Base-by-base conservation (phyloP, 495 filamentous ascomycete genomes). In the Podospora didyma region DNA sequence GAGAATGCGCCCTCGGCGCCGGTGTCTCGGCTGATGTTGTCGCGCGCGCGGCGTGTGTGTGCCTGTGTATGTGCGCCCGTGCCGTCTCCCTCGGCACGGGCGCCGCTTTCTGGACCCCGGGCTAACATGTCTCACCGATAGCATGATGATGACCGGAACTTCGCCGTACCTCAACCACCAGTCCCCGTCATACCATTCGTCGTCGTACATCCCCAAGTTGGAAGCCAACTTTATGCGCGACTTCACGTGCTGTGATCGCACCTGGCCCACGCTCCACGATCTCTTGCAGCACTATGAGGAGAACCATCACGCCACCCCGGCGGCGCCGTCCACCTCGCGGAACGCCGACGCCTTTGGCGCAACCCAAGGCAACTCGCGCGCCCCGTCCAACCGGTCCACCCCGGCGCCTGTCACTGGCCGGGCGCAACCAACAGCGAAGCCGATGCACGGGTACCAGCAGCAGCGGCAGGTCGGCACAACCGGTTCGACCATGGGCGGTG, bases 211-310 rank as follows among this genome's bases (percentile, higher is more conserved):
- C 41, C 94, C 94, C 7, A 97, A 97, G 71, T 82, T 97, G 67
- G 94, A 98, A 75, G 95, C 95, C 51, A 90, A 89, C 68, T 97
- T 96, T 69, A 92, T 97, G 90, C 86, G 84, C 63, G 90, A 97
- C 74, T 97, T 96, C 74, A 86, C 83, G 45, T 98, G 94, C 77
- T 98, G 94, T 74, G 90, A 89, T 62, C 75, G 87, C 60, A 93
- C 83, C 20, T 80, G 96, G 65, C 86, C 92, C 44, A 92, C 91
- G 10, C 82, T 97, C 58, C 94, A 98, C 69, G 94, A 97, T 68
- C 82, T 98, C 21, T 76, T 97, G 48, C 91, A 96, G 63, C 94
- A 98, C 69, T 98, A 96, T 70, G 94, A 98, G 73, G 92, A 97
- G 71, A 79, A 85, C 47, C 94, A 98, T 73, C 89, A 90, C 49